Evolutionary conservation across 768 basidiomycete genomes (phyloP).

Genomic region (Termitomyces sp.): DNA sequence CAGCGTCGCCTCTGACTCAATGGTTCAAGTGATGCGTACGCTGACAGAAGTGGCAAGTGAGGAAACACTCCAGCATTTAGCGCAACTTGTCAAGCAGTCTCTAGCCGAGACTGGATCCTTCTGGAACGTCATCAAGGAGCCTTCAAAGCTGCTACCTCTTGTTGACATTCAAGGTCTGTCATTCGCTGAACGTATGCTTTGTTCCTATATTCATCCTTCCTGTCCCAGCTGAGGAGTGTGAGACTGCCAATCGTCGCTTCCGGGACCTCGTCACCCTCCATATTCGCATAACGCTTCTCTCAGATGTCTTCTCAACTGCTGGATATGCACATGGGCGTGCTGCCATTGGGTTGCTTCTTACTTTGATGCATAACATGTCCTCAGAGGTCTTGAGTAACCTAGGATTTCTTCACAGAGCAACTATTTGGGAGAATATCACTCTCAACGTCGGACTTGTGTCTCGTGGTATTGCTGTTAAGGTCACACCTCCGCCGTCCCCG

Average conservation of each 20-base stretch:
- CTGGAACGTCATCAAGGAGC: conserved; percentile 49
- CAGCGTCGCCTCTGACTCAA: conserved; percentile 78
- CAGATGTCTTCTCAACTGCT: conserved; percentile 81
- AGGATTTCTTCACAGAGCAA: conserved; percentile 75
- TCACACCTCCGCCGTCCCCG: conserved; percentile 38
- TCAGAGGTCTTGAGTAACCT: conserved; percentile 63
- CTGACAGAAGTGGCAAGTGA: conserved; percentile 83
- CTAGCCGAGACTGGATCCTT: conserved; percentile 65
- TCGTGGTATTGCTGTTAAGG: conserved; percentile 47
- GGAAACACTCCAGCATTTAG: conserved; percentile 66
- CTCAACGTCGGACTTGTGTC: conserved; percentile 55
- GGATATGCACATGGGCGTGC: conserved; percentile 78
- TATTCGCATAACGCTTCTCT: conserved; percentile 75
- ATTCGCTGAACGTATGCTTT: not conserved
- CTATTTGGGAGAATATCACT: conserved; percentile 82
- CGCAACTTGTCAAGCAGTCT: conserved; percentile 63
- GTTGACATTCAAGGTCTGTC: conserved; percentile 47
- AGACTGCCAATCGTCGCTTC: conserved; percentile 57
- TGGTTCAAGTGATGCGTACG: conserved; percentile 84
- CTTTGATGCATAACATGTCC: conserved; percentile 59
- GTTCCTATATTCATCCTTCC: conserved; percentile 7
- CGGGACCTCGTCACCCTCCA: conserved; percentile 69
- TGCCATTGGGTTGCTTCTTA: conserved; percentile 68
- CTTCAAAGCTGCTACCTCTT: conserved; percentile 60
- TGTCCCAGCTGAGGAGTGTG: conserved; percentile 36